phyloP scores from a whole-genome alignment of 768 basidiomycete species.

The Serpula lacrymans region DNA sequence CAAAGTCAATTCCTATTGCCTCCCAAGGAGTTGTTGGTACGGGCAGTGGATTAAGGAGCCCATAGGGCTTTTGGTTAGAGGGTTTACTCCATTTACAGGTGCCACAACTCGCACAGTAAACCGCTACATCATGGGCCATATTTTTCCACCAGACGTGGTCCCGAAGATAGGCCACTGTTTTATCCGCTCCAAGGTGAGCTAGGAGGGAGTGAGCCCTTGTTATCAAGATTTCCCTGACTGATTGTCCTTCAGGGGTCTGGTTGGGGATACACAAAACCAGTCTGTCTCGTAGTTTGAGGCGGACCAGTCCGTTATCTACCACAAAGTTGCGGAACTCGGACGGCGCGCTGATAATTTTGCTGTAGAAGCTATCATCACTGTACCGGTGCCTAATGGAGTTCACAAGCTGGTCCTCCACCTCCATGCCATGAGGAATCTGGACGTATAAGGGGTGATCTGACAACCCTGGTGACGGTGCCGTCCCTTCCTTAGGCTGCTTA shows the following conservation, averaged over 20 bases:
- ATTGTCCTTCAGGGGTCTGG: slow-evolving; percentile 9
- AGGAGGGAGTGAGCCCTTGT: slow-evolving; percentile 35
- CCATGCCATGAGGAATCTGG: too few relatives aligned
- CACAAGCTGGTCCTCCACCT: too few relatives aligned
- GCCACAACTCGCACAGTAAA: slow-evolving; percentile 19
- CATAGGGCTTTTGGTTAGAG: slow-evolving; percentile 23
- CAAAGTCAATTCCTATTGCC: slow-evolving; percentile 38
- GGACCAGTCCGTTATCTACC: slow-evolving; percentile 15
- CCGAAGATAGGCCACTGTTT: slow-evolving; percentile 30
- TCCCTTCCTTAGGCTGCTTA: too few relatives aligned
- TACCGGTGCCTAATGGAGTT: too few relatives aligned
- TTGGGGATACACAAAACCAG: slow-evolving; percentile 24
- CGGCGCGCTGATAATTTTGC: slow-evolving; percentile 16
- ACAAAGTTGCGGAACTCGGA: slow-evolving; percentile 23
- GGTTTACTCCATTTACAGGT: slow-evolving; percentile 18
- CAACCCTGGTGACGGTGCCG: too few relatives aligned
- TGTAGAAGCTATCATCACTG: slow-evolving; percentile 27
- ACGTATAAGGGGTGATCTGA: too few relatives aligned
- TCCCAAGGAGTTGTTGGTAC: slow-evolving; percentile 31
- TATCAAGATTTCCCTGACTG: slow-evolving; percentile 29
- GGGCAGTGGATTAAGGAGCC: slow-evolving; percentile 21
- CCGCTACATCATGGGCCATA: slow-evolving; percentile 23
- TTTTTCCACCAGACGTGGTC: slow-evolving; percentile 40
- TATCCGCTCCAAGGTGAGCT: slow-evolving; percentile 34
- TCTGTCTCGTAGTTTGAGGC: slow-evolving; percentile 6